Conservation (phyloP, 192 early-diverging fungal species). For the Phlyctochytrium planicorne region DNA sequence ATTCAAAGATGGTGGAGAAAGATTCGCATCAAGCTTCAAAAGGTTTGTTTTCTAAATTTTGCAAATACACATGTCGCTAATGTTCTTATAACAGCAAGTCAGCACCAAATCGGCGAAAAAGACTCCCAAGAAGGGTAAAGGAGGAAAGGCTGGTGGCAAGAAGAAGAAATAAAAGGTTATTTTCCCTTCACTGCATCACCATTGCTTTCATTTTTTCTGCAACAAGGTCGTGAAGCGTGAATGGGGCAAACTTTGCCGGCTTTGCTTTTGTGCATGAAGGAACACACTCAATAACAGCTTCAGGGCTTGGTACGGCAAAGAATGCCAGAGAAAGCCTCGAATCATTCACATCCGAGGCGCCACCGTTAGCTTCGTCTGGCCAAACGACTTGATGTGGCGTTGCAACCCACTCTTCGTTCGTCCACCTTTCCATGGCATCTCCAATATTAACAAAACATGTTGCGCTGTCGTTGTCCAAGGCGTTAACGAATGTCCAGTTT, state of each 20-base stretch:
- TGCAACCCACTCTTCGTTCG: neutral
- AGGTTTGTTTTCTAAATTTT: constrained; percentile 1
- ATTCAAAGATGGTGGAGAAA: constrained; percentile 52
- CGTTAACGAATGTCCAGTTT: neutral
- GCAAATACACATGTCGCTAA: no score
- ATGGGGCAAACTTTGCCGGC: neutral
- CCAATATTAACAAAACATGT: neutral
- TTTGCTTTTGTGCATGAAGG: neutral
- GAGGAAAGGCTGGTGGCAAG: neutral
- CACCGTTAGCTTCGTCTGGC: neutral
- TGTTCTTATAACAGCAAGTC: no score
- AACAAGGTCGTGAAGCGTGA: neutral
- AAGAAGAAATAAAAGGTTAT: neutral
- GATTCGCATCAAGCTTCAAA: no score
- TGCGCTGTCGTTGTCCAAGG: neutral
- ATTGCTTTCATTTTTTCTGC: neutral
- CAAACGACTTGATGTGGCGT: neutral
- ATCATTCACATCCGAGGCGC: no score
- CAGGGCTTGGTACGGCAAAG: neutral
- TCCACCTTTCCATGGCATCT: neutral
- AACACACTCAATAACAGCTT: neutral
- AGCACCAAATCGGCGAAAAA: neutral
- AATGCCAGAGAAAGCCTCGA: neutral
- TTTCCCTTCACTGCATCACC: neutral
- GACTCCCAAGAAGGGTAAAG: neutral